Percentiles rank a stretch among this genome's conserved stretches.
Evolutionary conservation across 2,329 filamentous ascomycete species (phyloP).

Genomic region (Pseudocercospora ulei): DNA sequence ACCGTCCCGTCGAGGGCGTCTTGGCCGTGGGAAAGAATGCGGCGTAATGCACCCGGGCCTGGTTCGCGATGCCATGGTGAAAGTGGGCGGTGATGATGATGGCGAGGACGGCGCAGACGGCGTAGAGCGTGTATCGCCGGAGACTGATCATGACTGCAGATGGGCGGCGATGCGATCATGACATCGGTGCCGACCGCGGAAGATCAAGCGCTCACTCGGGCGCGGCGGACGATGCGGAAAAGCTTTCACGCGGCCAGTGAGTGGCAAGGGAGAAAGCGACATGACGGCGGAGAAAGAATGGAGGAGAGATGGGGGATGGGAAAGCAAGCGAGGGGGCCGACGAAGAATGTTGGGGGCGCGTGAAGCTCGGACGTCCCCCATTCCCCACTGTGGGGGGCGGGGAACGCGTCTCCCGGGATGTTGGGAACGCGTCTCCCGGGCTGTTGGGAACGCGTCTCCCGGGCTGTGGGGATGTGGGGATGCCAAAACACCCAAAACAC

Average conservation of each 20-base stretch:
- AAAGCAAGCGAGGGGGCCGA: not conserved
- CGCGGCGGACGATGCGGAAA: not conserved
- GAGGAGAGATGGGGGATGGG: not conserved
- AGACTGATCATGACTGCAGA: constrained; percentile 34
- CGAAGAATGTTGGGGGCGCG: not conserved
- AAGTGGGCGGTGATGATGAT: constrained; percentile 36
- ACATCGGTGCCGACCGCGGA: not conserved
- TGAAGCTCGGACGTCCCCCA: constrained; percentile 1
- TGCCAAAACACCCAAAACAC: too few relatives aligned
- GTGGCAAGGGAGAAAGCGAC: not conserved
- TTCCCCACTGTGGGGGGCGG: too few relatives aligned
- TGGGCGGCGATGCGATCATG: constrained; percentile 6
- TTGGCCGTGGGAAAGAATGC: constrained; percentile 16
- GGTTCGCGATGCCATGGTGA: constrained; percentile 23
- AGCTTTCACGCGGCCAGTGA: not conserved
- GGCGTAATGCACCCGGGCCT: constrained; percentile 16
- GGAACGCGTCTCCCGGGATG: constrained; percentile 2
- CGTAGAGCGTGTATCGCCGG: constrained; percentile 35
- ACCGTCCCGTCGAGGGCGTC: constrained; percentile 17
- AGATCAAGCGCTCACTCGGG: not conserved
- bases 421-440: not conserved
- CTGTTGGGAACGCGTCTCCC: too few relatives aligned
- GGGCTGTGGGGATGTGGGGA: too few relatives aligned
- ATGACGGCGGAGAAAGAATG: too few relatives aligned
- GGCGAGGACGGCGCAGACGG: constrained; percentile 31